Base-by-base conservation (phyloP, 306 rosid genomes). In the Potentilla sterilis region DNA sequence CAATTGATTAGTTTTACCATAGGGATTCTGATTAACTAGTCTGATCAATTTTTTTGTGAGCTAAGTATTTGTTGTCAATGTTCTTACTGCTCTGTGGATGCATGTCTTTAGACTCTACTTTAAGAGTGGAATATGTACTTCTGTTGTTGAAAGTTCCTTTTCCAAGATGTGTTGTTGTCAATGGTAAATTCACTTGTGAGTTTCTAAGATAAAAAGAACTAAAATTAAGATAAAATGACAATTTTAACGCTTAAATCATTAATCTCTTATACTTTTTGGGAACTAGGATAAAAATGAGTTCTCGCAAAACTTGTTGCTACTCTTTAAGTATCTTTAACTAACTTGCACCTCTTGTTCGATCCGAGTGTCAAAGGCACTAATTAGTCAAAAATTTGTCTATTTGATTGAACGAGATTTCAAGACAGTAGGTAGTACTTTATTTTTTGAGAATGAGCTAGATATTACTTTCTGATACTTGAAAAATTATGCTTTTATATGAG, bases 1-100 rank as follows among this genome's bases (percentile, higher is more conserved):
- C 42, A 22, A 8, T 51, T 63, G 48, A 72, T 62, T 41, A 72
- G 67, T 71, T 51, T 51, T 64, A 51, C 11, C 44, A n/a, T 40
- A 59, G 19, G 66, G 41, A 32, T 61, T 18, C 10, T 24, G 64
- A 22, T 22, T 24, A 11, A 58, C 2, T 58, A 24, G 0, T 58
- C 15, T 24, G 15, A 11, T 59, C 40, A 22, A 28, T 38, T 1
- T 24, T 12, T 11, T 2, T 28, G 66, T 15, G 34, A 19, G 63
- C 15, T 59, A 28, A 9, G 9, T 59, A 16, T 63, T 5, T 8
- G 3, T 35, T 63, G 41, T 14, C 68, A 35, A 6, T 63, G 68
- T 32, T 63, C 43, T 34, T 15, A 28, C 21, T 28, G 40, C 40
- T 59, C 2, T 59, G 7, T 59, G 66, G 66, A 8, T 55, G 4